A percentile compares a stretch with the other conserved stretches of the same genome.
These are phyloP conservation scores for Aspergillus sp. DNA, from an alignment of 2,329 filamentous ascomycete genomes.

Conservation along the genomic window DNA sequence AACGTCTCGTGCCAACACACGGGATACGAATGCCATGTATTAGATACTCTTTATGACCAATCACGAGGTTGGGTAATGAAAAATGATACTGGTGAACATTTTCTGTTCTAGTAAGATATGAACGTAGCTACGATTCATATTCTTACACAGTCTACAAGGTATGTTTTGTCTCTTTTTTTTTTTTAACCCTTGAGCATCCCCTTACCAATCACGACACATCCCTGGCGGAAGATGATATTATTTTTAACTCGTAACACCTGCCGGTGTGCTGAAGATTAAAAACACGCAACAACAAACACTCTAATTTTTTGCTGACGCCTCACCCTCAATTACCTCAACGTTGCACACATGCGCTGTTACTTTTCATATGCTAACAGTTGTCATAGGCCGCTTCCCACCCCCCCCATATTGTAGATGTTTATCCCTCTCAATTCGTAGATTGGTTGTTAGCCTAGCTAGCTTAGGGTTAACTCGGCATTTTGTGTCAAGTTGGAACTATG, in stretches of 20 bases:
- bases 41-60: conserved; percentile 35
- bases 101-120: conserved; percentile 27
- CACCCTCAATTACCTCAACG: not conserved
- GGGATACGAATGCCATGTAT: conserved; percentile 38
- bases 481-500: not conserved
- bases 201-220: conserved; percentile 1
- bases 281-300: conserved; percentile 65
- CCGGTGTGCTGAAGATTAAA: conserved; percentile 55
- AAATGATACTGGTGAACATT: conserved; percentile 26
- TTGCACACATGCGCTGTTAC: not conserved
- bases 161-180: conserved; percentile 17
- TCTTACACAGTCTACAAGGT: conserved; percentile 27
- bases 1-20: conserved; percentile 29
- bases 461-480: not conserved
- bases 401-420: too few species aligned
- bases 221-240: conserved; percentile 58
- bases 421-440: not conserved
- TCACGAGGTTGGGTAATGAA: conserved; percentile 35
- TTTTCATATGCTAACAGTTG: conserved; percentile 12
- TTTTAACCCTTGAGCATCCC: conserved; percentile 7
- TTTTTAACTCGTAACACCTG: conserved; percentile 64
- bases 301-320: conserved; percentile 70
- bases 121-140: conserved; percentile 36
- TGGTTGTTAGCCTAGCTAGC: not conserved
- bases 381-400: not conserved